Evolutionary conservation across 2,329 filamentous ascomycete species (phyloP), one percentile per base, ranked within the genome.

Genomic region (Ceratocystis cubensis): DNA sequence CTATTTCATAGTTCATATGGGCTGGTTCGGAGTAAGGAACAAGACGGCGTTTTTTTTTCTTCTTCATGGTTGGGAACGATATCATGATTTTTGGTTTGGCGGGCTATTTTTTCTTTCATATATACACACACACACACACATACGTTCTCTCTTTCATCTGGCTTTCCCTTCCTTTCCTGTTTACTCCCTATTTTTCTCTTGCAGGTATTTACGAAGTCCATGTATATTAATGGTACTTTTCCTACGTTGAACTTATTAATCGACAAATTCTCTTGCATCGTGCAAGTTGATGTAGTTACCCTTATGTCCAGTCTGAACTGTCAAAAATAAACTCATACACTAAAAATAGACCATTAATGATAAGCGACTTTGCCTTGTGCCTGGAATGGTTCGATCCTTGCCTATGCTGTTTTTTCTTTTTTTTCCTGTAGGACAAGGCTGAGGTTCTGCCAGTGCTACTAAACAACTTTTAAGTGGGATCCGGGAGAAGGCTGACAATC

Each of bases 381-480:
- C 53, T 57, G 53, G 30, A 57, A 33, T 57, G 53, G 53, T 15
- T n/a, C 25, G 56, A 59, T 63, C 61, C 61, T 63, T 66, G 44
- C 56, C 56, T 17, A 37, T 59, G 56, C 56, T 37, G n/a, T 8
- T 53, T 22, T 5, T 20, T 20, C n/a, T 25, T n/a, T n/a, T 3
- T n/a, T 17, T 53, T 22, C 22, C 13, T 59, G 56, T 7, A 37
- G 10, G 17, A 22, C 30, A 37, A 59, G 56, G 56, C 56, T 59
- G 28, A 37, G 33, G 5, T 2, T 13, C 5, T 22, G 5, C 3
- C 10, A 1, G 28, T 33, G 5, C 28, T 59, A 33, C 2, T 8
- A 2, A 6, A 7, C 28, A 59, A 33, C 28, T 1, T 10, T 33
- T 59, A 37, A n/a, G 28, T 22, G 56, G 56, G 17, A 2, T 1